These are phyloP conservation scores for Diaporthe vaccinii DNA, from an alignment of 2,329 filamentous ascomycete genomes.

Conservation along the genomic window DNA sequence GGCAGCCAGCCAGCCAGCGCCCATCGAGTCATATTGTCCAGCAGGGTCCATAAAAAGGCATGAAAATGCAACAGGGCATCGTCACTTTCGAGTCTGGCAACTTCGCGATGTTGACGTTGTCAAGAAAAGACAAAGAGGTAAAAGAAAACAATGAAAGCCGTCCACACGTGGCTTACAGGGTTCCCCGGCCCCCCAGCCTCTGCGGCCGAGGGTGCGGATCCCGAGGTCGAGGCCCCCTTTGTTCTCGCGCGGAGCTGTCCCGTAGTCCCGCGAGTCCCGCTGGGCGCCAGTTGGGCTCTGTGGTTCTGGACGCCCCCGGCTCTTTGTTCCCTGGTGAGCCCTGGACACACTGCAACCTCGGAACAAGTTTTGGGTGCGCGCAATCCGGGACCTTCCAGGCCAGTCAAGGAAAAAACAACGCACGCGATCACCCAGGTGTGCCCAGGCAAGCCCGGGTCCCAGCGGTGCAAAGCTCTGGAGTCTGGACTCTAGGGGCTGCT, in stretches of 20 bases:
- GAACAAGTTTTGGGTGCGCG: background rate
- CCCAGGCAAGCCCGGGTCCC: too few relatives aligned
- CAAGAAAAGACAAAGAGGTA: too few relatives aligned
- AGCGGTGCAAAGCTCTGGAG: background rate
- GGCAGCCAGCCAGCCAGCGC: background rate
- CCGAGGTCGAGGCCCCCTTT: background rate
- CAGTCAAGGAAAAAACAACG: background rate
- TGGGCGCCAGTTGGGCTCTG: background rate
- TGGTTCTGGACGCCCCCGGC: background rate
- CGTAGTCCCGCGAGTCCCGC: background rate
- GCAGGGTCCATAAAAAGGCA: background rate
- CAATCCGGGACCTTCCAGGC: too few relatives aligned
- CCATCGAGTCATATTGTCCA: background rate
- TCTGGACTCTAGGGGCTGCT: background rate
- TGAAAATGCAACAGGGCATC: background rate
- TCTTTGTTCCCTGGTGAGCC: background rate
- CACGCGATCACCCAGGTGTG: background rate
- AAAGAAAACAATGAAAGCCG: background rate
- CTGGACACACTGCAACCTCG: constrained; percentile 4
- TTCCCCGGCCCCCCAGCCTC: constrained; percentile 6
- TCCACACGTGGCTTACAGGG: constrained; percentile 23
- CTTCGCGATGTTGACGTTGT: too few relatives aligned
- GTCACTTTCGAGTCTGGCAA: background rate
- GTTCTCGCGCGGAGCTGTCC: background rate
- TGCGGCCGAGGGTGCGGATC: constrained; percentile 3